Evolutionary conservation across 805 yeast species (phyloP).

Genomic region (Ogataea allantospora): DNA sequence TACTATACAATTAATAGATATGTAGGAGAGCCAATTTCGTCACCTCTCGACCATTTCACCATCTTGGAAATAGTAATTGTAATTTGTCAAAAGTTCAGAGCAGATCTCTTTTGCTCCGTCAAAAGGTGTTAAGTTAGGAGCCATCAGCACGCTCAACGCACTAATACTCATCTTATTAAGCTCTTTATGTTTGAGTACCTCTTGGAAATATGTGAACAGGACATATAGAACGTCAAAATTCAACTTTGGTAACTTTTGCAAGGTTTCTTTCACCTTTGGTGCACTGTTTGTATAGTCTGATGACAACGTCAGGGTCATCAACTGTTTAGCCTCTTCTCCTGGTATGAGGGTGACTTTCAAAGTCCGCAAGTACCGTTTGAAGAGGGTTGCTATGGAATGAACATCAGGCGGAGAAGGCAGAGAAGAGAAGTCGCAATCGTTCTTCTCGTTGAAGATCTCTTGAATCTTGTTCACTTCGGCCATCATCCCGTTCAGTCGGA

Average conservation of each 20-base stretch:
- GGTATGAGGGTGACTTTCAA: conserved; percentile 70
- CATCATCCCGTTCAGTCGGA: conserved; percentile 87
- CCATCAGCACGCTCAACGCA: conserved; percentile 48
- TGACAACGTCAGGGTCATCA: conserved; percentile 36
- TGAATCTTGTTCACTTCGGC: conserved; percentile 67
- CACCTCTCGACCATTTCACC: conserved; percentile 9
- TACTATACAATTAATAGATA: conserved; percentile 16
- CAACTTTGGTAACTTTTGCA: conserved; percentile 48
- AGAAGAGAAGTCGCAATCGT: conserved; percentile 65
- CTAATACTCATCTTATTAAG: conserved; percentile 81
- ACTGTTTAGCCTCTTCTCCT: conserved; percentile 35
- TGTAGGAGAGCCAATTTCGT: too few species aligned
- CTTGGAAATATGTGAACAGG: conserved; percentile 64
- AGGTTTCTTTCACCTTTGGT: conserved; percentile 31
- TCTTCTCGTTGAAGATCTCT: conserved; percentile 61
- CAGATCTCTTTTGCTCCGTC: conserved; percentile 36
- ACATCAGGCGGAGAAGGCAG: conserved; percentile 58
- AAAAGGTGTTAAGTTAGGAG: conserved; percentile 35
- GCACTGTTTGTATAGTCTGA: conserved; percentile 25
- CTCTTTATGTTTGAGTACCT: conserved; percentile 58
- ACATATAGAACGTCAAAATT: conserved; percentile 61
- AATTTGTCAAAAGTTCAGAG: conserved; percentile 32
- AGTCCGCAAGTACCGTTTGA: conserved; percentile 79
- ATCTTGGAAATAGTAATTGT: conserved; percentile 26
- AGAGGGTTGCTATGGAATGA: conserved; percentile 81